Conservation (phyloP, 1,284 basidiomycete species). For the Xerocomus amazonicus region DNA sequence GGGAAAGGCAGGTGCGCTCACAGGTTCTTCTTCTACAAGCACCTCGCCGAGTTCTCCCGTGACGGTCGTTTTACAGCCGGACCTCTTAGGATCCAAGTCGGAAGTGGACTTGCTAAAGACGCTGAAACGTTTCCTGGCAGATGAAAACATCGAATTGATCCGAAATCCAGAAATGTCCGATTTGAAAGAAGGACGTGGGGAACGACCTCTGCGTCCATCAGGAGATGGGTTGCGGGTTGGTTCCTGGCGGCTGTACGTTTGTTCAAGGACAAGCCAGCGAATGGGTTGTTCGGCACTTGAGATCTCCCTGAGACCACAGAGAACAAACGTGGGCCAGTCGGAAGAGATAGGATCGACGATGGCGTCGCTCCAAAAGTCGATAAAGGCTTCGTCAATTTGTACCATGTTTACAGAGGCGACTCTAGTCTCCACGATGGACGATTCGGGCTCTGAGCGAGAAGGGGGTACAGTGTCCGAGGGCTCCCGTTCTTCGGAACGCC, state of each 20-base stretch:
- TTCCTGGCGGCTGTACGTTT: conserved; percentile 41
- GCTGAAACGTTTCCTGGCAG: conserved; percentile 54
- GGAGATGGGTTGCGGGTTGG: conserved; percentile 21
- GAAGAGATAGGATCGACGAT: conserved; percentile 60
- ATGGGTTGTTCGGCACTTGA: conserved; percentile 28
- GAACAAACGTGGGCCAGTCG: conserved; percentile 61
- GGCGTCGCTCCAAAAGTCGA: conserved; percentile 75
- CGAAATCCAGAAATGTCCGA: conserved; percentile 40
- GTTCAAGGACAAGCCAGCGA: conserved; percentile 65
- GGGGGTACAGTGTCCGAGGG: conserved; percentile 3
- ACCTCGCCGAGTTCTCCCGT: conserved; percentile 68
- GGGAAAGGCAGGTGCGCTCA: conserved; percentile 5
- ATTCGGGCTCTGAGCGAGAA: conserved; percentile 13
- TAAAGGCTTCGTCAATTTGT: conserved; percentile 71
- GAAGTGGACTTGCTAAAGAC: conserved; percentile 43
- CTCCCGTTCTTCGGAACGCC: conserved; percentile 18
- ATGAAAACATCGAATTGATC: conserved; percentile 39
- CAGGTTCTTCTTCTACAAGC: conserved; percentile 46
- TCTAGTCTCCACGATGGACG: conserved; percentile 35
- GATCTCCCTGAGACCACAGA: conserved; percentile 56
- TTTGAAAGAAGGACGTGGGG: conserved; percentile 49
- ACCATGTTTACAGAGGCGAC: conserved; percentile 41
- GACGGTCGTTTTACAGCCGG: conserved; percentile 35
- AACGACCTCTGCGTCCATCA: conserved; percentile 33
- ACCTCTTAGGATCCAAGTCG: conserved; percentile 31